Evolutionary conservation across 2,329 filamentous ascomycete genomes (phyloP).

Genomic region (Coniella vitis): DNA sequence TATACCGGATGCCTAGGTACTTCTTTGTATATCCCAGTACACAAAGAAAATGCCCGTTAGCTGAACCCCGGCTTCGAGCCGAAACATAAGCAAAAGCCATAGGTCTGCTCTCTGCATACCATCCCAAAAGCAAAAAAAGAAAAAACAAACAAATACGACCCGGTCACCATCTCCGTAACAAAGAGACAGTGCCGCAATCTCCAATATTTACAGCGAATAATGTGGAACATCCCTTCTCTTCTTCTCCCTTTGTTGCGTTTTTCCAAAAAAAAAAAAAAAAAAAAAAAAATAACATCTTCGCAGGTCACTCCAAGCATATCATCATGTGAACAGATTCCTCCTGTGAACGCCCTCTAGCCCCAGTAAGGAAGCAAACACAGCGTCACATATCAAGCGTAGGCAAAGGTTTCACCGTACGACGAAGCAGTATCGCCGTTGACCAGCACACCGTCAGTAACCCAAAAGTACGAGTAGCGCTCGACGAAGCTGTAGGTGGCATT

Average conservation of each 20-base stretch:
- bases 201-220: slow-evolving; percentile 5
- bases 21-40: neutral
- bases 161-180: neutral
- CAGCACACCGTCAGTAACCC: slow-evolving; percentile 37
- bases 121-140: no score
- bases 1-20: neutral
- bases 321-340: slow-evolving; percentile 5
- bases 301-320: no score
- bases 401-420: slow-evolving; percentile 43
- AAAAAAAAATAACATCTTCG: neutral
- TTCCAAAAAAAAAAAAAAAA: neutral
- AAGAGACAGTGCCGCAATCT: neutral
- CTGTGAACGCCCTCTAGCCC: neutral
- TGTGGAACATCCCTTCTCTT: neutral
- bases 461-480: slow-evolving; percentile 52
- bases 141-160: neutral
- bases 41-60: slow-evolving; percentile 1
- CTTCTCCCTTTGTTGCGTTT: neutral
- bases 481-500: slow-evolving; percentile 40
- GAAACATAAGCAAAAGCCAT: no score
- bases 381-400: slow-evolving; percentile 27
- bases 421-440: slow-evolving; percentile 35
- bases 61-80: no score
- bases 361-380: slow-evolving; percentile 1
- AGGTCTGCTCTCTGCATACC: neutral